Percentiles rank a stretch among this genome's conserved stretches.
Conservation (phyloP, 2,329 filamentous ascomycete species). For the Beauveria sp. region DNA sequence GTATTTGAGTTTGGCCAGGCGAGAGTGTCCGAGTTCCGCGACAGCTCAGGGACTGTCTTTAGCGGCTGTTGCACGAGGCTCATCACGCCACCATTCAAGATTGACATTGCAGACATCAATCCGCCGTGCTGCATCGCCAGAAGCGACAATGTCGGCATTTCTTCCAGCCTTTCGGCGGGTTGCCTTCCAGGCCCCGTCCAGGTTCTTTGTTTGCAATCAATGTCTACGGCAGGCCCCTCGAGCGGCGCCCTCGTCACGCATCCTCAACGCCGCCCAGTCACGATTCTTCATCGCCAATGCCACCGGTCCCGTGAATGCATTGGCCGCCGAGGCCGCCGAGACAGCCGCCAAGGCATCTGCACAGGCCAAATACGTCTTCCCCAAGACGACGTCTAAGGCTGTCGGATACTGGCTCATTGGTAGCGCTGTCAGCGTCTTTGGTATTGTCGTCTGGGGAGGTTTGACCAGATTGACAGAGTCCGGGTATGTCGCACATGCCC, state of each 20-base stretch:
- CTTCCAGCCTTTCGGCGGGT: constrained; percentile 34
- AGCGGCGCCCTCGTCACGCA: constrained; percentile 29
- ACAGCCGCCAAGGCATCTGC: constrained; percentile 17
- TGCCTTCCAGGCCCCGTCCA: constrained; percentile 29
- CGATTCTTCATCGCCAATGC: constrained; percentile 30
- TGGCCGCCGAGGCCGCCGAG: constrained; percentile 22
- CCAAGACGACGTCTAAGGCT: constrained; percentile 60
- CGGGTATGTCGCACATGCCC: constrained; percentile 50
- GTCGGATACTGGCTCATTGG: constrained; percentile 91
- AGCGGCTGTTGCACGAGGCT: neutral
- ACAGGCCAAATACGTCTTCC: constrained; percentile 34
- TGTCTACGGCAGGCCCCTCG: constrained; percentile 31
- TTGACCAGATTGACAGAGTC: constrained; percentile 92
- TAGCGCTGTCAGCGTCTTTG: constrained; percentile 89
- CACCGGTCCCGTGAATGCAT: constrained; percentile 20
- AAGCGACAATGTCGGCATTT: constrained; percentile 32
- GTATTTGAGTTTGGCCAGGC: constrained; percentile 9
- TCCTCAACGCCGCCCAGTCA: constrained; percentile 32
- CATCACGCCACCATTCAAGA: constrained; percentile 12
- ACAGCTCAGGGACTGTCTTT: neutral
- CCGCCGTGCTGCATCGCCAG: constrained; percentile 5
- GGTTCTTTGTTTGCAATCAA: constrained; percentile 41
- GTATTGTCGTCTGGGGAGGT: constrained; percentile 91
- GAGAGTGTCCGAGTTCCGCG: constrained; percentile 5
- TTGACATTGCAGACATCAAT: neutral